Evolutionary conservation across 2,329 filamentous ascomycete species (phyloP), one percentile per base, ranked within the genome.

Genomic region (Verticillium klebahnii): DNA sequence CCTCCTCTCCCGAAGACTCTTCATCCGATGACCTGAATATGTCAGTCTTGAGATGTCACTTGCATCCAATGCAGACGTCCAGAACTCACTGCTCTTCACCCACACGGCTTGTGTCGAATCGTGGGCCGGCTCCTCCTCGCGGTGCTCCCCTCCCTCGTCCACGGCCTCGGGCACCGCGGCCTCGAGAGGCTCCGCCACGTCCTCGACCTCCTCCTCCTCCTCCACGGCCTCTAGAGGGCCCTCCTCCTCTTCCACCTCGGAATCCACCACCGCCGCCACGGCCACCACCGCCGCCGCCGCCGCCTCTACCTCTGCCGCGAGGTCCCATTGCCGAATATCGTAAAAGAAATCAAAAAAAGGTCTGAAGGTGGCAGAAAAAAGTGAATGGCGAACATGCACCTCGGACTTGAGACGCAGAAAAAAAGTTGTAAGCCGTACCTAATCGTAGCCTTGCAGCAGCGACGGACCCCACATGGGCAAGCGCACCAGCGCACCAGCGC

Each of bases 21-120:
- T 66, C 66, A 2, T 71, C 70, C 23, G 65, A 67, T 45, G 61
- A 61, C 57, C 64, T 66, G 25, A 5, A 6, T 6, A 6, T 19
- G 56, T 61, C 39, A 50, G 45, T 50, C n/a, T 12, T 25, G 45
- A 50, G 45, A 25, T 50, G 45, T 9, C 45, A n/a, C 45, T 50
- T 25, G 19, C n/a, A 50, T 12, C n/a, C 8, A 25, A 25, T 12
- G 45, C 34, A 36, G 34, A 9, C 12, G 6, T 4, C 4, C 45
- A 23, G 6, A 11, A 66, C 76, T 61, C 71, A 78, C 72, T 77
- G 75, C 34, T 78, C 73, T 58, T 80, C 74, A 54, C 78, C 79
- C 60, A 83, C 64, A 66, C 82, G 76, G 19, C 75, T 74, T 61
- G 73, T 79, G 64, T 65, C 60, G 14, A 66, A 65, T 8, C 61